Evolutionary conservation across 768 basidiomycete genomes (phyloP), one percentile per base, ranked within the genome.

Genomic region (Pleurotus djamor): DNA sequence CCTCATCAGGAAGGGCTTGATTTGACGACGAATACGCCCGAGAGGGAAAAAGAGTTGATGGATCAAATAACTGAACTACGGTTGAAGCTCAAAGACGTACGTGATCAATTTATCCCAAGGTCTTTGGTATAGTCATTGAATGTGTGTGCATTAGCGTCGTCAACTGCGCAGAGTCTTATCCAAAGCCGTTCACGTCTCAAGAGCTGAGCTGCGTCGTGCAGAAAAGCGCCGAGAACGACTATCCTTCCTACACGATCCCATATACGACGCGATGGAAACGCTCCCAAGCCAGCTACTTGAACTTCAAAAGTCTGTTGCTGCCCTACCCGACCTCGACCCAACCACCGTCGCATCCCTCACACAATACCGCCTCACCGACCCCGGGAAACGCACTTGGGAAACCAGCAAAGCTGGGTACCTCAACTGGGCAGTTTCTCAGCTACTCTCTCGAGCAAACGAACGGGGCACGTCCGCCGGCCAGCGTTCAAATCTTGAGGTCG

Each of bases 321-420:
- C 79, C 0, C 76, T 90, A 4, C 82, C 86, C 1, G 66, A 75
- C 1, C 72, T 80, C 45, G 74, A 78, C 57, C 62, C 72, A 4
- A 65, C 69, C 3, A 73, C 76, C 3, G 65, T 80, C 6, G 69
- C 77, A 28, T 68, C 75, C 7, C 69, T 77, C 21, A 66, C 76
- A 35, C 71, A 78, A 43, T 61, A 76, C 48, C 69, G 69, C 21
- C 67, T 74, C 28, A 65, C 77, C 3, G 83, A 86, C 59, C 83
- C 86, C 0, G 86, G 89, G 0, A 91, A 91, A 68, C 82, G 86
- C 43, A 81, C 81, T 8, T 94, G 92, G 92, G 91, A 94, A 72
- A 82, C 84, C 38, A 85, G 82, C 69, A 82, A 83, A 67, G 79
- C 81, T 1, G 92, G 90, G 4, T 95, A 94, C 69, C 67, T 88